Conservation (phyloP, 768 basidiomycete genomes). For the Terana coerulea region DNA sequence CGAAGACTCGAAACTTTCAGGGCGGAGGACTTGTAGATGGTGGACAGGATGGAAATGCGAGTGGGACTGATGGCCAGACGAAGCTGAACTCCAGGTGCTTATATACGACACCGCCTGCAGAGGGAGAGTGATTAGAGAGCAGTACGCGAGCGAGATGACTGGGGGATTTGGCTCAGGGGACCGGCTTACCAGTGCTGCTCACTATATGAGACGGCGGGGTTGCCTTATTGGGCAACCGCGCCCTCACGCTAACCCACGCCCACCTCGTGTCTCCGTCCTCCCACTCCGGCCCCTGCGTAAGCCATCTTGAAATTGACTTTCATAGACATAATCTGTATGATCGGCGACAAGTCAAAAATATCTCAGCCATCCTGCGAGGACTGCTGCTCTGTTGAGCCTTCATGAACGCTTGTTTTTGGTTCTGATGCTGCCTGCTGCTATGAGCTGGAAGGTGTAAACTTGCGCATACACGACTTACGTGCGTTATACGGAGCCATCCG, state of each 20-base stretch:
- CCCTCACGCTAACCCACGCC: slow-evolving; percentile 15
- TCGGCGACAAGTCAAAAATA: too few species aligned
- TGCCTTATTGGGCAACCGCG: slow-evolving; percentile 9
- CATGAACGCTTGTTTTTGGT: too few species aligned
- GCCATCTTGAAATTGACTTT: too few species aligned
- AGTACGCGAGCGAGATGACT: not conserved
- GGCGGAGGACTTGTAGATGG: not conserved
- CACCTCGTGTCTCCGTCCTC: not conserved
- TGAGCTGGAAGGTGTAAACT: too few species aligned
- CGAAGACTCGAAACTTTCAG: slow-evolving; percentile 2
- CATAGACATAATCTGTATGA: too few species aligned
- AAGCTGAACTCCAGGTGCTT: too few species aligned
- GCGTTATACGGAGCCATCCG: too few species aligned
- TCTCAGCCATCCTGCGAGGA: too few species aligned
- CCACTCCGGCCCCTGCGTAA: too few species aligned
- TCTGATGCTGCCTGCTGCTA: too few species aligned
- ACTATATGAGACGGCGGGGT: not conserved
- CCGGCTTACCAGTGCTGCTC: not conserved
- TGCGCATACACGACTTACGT: too few species aligned
- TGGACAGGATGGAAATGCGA: not conserved
- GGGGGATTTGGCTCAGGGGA: not conserved
- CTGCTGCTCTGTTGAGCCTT: too few species aligned
- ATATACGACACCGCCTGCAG: not conserved
- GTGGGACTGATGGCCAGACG: not conserved
- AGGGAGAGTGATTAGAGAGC: not conserved